Percentiles rank a stretch among this genome's conserved stretches.
These are phyloP conservation scores for Mycena venus DNA, from an alignment of 768 basidiomycete species.

Conservation along the genomic window DNA sequence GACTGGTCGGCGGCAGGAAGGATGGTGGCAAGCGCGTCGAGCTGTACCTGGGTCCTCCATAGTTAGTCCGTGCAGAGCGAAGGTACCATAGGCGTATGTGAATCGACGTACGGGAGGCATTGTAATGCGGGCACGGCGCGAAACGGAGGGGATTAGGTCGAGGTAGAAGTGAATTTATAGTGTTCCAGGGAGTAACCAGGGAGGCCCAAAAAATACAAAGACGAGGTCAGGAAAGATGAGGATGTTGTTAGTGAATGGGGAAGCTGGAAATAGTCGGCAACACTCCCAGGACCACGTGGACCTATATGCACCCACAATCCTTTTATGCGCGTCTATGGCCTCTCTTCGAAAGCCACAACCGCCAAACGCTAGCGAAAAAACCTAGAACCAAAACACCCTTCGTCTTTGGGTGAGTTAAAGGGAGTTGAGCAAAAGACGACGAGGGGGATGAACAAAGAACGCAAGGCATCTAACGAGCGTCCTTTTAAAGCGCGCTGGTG, in stretches of 20 bases:
- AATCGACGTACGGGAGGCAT: background rate
- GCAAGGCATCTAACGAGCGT: background rate
- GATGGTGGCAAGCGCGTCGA: background rate
- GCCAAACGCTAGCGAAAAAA: background rate
- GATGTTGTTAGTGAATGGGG: constrained; percentile 13
- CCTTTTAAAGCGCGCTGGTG: background rate
- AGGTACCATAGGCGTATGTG: constrained; percentile 6
- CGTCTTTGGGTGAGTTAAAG: background rate
- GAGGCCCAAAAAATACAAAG: constrained; percentile 26
- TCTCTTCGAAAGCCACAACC: background rate
- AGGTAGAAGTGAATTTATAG: constrained; percentile 4
- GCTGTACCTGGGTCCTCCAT: background rate
- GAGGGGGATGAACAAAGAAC: constrained; percentile 8
- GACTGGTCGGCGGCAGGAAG: constrained; percentile 17
- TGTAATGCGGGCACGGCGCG: background rate
- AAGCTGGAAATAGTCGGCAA: constrained; percentile 1
- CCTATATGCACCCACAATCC: constrained; percentile 14
- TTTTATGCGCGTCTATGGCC: background rate
- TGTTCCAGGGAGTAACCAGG: background rate
- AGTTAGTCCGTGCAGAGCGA: background rate
- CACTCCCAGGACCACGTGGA: constrained; percentile 20
- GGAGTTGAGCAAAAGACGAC: background rate
- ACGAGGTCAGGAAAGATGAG: background rate
- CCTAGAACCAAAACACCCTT: background rate
- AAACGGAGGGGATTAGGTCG: background rate